Conservation (phyloP, 2,329 filamentous ascomycete genomes). For the Penicillium sp. region DNA sequence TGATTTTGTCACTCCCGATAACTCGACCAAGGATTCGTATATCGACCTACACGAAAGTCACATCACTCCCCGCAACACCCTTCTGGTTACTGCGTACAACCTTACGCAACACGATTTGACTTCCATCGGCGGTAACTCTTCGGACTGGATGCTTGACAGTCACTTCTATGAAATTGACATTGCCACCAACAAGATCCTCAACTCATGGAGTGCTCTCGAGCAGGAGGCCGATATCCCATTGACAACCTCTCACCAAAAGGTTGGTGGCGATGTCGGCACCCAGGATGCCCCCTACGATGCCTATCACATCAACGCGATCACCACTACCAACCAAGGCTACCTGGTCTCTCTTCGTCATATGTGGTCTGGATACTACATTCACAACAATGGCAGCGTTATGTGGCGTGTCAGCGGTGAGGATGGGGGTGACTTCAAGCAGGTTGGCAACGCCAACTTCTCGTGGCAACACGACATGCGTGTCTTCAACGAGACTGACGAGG, state of each 20-base stretch:
- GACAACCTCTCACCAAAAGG: slow-evolving; percentile 19
- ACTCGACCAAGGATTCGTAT: slow-evolving; percentile 29
- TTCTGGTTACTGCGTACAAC: slow-evolving; percentile 39
- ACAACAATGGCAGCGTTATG: slow-evolving; percentile 33
- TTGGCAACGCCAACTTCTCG: slow-evolving; percentile 21
- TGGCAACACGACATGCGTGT: slow-evolving; percentile 45
- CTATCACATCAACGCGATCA: slow-evolving; percentile 40
- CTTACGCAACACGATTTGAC: slow-evolving; percentile 34
- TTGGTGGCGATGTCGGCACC: background rate
- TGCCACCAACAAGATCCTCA: slow-evolving; percentile 34
- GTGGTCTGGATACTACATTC: slow-evolving; percentile 34
- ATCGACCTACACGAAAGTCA: slow-evolving; percentile 36
- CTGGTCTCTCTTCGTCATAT: slow-evolving; percentile 36
- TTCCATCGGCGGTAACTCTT: slow-evolving; percentile 30
- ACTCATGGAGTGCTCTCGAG: slow-evolving; percentile 36
- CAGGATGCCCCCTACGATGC: slow-evolving; percentile 36
- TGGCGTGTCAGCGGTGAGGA: slow-evolving; percentile 31
- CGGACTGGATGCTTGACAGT: slow-evolving; percentile 37
- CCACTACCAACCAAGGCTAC: slow-evolving; percentile 32
- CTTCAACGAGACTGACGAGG: slow-evolving; percentile 38
- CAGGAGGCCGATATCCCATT: slow-evolving; percentile 30
- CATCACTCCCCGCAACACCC: slow-evolving; percentile 35
- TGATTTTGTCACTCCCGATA: slow-evolving; percentile 33
- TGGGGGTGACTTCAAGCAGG: slow-evolving; percentile 29
- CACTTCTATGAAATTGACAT: slow-evolving; percentile 39